Conservation (phyloP, 768 basidiomycete species). For the Leccinum longicurvipes region DNA sequence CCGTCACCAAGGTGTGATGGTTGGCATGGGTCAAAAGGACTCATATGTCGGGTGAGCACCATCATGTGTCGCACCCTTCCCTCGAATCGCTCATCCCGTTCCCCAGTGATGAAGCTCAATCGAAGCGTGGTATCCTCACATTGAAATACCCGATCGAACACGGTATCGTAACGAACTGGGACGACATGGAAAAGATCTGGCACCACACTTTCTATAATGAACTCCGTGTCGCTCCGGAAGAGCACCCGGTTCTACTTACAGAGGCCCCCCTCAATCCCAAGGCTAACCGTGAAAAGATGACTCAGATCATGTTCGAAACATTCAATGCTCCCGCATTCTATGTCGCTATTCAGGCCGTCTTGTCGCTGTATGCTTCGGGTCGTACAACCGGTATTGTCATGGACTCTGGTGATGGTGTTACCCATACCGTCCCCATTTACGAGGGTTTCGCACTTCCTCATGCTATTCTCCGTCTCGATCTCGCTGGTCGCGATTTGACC, state of each 20-base stretch:
- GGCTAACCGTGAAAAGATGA: conserved; percentile 72
- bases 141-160: conserved; percentile 94
- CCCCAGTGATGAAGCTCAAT: conserved; percentile 81
- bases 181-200: conserved; percentile 99
- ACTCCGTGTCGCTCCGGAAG: conserved; percentile 73
- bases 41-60: conserved; percentile 81
- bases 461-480: conserved; percentile 88
- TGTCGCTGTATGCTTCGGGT: conserved; percentile 87
- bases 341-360: conserved; percentile 70
- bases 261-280: conserved; percentile 75
- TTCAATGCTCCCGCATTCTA: conserved; percentile 76
- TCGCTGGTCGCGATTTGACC: conserved; percentile 91
- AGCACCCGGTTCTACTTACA: conserved; percentile 69
- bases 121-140: conserved; percentile 92
- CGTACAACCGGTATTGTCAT: conserved; percentile 94
- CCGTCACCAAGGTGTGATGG: conserved; percentile 94
- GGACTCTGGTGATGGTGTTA: conserved; percentile 95
- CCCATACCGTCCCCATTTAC: conserved; percentile 95
- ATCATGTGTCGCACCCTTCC: conserved; percentile 2
- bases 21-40: conserved; percentile 96
- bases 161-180: conserved; percentile 97
- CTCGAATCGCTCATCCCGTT: conserved; percentile 11
- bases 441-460: conserved; percentile 92
- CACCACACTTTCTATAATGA: conserved; percentile 94
- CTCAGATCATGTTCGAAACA: conserved; percentile 79